These are phyloP conservation scores for Gentiana dahurica DNA, from an alignment of 257 asterid species.

Conservation along the genomic window DNA sequence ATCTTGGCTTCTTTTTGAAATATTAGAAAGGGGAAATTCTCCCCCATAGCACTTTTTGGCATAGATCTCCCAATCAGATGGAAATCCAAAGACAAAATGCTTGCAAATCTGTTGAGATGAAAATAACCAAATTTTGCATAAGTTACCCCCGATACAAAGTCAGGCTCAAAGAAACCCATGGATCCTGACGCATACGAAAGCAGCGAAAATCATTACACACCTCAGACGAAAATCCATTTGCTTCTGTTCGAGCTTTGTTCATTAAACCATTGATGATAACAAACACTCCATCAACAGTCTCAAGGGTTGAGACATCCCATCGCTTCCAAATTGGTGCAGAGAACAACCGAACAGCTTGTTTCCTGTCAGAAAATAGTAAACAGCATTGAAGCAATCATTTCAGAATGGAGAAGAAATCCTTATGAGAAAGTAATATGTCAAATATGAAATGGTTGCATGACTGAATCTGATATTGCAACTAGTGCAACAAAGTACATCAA, in stretches of 20 bases:
- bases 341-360: slow-evolving; percentile 49
- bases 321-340: slow-evolving; percentile 59
- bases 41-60: slow-evolving; percentile 23
- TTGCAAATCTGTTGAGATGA: slow-evolving; percentile 39
- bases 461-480: no score
- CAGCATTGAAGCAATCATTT: background rate
- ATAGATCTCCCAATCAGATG: slow-evolving; percentile 57
- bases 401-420: background rate
- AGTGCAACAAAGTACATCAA: no score
- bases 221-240: slow-evolving; percentile 67
- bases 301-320: slow-evolving; percentile 38
- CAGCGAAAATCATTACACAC: slow-evolving; percentile 21
- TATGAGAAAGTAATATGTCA: no score
- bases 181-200: no score
- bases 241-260: slow-evolving; percentile 46
- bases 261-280: slow-evolving; percentile 45
- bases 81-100: slow-evolving; percentile 67
- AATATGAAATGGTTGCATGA: no score
- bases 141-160: background rate
- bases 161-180: background rate
- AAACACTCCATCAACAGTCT: slow-evolving; percentile 59
- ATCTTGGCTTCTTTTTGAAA: slow-evolving; percentile 10
- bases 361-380: slow-evolving; percentile 25
- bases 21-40: slow-evolving; percentile 19
- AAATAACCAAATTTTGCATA: slow-evolving; percentile 1